Evolutionary conservation across 129 eudicot genomes (phyloP).

Genomic region (Pittosporum tobira): DNA sequence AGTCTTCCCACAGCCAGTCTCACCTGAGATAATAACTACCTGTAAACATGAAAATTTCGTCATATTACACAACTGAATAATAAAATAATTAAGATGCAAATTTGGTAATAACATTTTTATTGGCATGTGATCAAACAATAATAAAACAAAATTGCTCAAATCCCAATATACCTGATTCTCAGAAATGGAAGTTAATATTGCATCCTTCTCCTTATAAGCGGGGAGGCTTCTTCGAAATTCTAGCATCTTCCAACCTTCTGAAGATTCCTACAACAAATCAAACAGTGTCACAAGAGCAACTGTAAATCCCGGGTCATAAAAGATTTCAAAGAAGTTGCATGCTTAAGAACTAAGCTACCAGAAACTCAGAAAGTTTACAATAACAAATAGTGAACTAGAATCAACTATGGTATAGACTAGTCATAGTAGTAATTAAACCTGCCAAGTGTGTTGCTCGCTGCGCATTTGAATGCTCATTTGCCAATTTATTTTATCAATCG

Average conservation of each 20-base stretch:
- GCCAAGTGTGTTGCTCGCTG: slow-evolving; percentile 70
- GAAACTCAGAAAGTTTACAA: neutral
- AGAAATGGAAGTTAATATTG: slow-evolving; percentile 62
- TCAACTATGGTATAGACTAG: slow-evolving; percentile 1
- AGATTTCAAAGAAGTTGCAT: neutral
- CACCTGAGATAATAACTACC: slow-evolving; percentile 98
- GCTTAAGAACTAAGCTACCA: neutral
- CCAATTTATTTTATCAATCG: slow-evolving; percentile 47
- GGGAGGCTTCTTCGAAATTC: slow-evolving; percentile 77
- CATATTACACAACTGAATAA: slow-evolving; percentile 10
- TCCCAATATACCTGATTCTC: slow-evolving; percentile 55
- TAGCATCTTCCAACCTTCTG: slow-evolving; percentile 74
- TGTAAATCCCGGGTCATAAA: neutral
- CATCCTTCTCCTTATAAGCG: slow-evolving; percentile 81
- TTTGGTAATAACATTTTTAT: neutral
- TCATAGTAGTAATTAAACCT: slow-evolving; percentile 43
- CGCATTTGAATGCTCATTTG: slow-evolving; percentile 50
- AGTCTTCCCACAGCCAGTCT: slow-evolving; percentile 99
- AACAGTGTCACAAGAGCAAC: slow-evolving; percentile 12
- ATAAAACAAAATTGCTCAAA: slow-evolving; percentile 1
- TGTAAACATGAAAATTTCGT: slow-evolving; percentile 18
- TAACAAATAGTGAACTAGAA: neutral
- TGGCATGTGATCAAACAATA: neutral
- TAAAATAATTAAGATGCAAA: too few species aligned
- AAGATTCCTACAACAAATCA: slow-evolving; percentile 47